A percentile compares a stretch with the other conserved stretches of the same genome.
Conservation (phyloP, 2,329 filamentous ascomycete species). For the Alternaria consortialis region DNA sequence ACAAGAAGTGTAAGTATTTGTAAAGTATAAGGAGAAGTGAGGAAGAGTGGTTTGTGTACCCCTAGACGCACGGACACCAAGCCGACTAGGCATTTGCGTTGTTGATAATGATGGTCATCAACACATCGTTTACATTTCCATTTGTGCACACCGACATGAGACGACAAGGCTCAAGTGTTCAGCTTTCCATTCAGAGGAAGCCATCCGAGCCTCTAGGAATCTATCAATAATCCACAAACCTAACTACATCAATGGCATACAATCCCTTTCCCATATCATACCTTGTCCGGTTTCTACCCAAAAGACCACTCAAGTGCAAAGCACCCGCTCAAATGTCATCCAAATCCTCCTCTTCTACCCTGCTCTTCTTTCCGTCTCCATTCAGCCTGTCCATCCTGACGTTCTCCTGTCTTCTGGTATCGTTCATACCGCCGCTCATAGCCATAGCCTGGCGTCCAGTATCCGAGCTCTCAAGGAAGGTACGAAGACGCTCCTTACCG, state of each 20-base stretch:
- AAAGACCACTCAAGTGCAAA: not conserved
- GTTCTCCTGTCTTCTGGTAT: conserved; percentile 29
- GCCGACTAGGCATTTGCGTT: not conserved
- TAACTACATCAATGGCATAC: not conserved
- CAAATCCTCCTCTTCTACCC: conserved; percentile 41
- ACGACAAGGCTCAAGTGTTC: not conserved
- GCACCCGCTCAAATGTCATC: conserved; percentile 45
- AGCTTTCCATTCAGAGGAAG: not conserved
- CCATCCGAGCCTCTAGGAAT: conserved; percentile 9
- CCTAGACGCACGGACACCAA: rapidly evolving
- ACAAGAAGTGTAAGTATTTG: not conserved
- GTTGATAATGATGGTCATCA: not conserved
- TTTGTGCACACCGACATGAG: not conserved
- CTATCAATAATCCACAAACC: conserved; percentile 2
- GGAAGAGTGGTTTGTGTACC: not conserved
- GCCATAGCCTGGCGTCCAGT: conserved; percentile 83
- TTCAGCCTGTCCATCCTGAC: conserved; percentile 53
- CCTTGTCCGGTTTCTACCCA: not conserved
- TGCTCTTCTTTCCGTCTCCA: conserved; percentile 55
- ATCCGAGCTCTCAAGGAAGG: conserved; percentile 89
- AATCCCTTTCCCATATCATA: conserved; percentile 2
- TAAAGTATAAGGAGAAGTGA: not conserved
- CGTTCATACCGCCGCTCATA: conserved; percentile 59
- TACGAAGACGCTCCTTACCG: conserved; percentile 87
- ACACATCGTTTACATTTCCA: not conserved